phyloP scores from a whole-genome alignment of 78 protist genomes.

The Dictyostelium citrinum region DNA sequence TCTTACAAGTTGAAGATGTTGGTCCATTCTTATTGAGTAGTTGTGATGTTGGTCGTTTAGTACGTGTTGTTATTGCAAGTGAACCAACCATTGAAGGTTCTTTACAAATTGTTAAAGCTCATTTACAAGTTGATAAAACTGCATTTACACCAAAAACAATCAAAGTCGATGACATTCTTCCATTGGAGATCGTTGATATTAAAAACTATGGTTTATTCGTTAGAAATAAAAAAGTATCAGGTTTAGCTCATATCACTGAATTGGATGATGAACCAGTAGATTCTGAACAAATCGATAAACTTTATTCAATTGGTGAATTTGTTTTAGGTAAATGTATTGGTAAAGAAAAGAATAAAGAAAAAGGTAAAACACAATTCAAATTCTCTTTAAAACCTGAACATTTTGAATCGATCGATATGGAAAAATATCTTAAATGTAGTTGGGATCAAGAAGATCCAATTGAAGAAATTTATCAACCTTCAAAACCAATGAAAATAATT shows the following conservation, averaged over 20 bases:
- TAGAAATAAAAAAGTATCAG: not conserved
- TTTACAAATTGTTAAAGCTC: not conserved
- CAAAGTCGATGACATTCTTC: not conserved
- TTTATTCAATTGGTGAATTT: not conserved
- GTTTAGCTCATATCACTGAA: not conserved
- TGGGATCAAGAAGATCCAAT: slow-evolving; percentile 7
- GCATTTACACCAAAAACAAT: not conserved
- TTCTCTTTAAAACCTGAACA: not conserved
- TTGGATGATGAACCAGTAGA: not conserved
- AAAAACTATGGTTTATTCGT: slow-evolving; percentile 7
- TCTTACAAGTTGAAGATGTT: not conserved
- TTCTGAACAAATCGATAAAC: not conserved
- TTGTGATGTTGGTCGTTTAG: not conserved
- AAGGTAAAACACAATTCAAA: not conserved
- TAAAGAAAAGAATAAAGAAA: not conserved
- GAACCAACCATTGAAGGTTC: not conserved
- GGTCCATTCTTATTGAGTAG: not conserved
- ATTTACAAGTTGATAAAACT: not conserved
- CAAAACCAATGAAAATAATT: not conserved
- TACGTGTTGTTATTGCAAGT: not conserved
- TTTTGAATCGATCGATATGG: not conserved
- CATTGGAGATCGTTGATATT: not conserved
- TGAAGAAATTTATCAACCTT: not conserved
- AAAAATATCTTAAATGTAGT: not conserved
- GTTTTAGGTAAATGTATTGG: slow-evolving; percentile 13